Evolutionary conservation across 2,329 filamentous ascomycete genomes (phyloP), one percentile per base, ranked within the genome.

Genomic region (Cladosporium sp.): DNA sequence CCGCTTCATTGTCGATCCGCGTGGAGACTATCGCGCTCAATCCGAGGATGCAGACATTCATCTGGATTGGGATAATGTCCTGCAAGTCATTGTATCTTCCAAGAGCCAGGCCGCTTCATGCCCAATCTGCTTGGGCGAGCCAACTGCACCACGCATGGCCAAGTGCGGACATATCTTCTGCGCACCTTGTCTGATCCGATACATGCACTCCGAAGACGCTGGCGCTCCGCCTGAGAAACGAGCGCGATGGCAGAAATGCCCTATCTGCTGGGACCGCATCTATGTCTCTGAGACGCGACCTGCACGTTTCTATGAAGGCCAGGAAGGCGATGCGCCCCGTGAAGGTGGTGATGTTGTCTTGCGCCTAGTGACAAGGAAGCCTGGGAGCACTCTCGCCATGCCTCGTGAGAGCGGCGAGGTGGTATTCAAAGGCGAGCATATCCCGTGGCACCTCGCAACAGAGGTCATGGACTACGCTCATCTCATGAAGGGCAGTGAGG

Each of bases 91-190:
- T 71, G 95, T 91, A 10, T 98, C 94, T 1, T 87, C 91, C 65
- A 89, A 95, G 77, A 97, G 93, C 0, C 95, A 99, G 78, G 84
- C 88, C 52, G 87, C 93, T 2, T 92, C 91, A 26, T 99, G 95
- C 76, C 95, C 95, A 0, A 99, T 99, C 64, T 99, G 95, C 75
- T 86, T 99, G 31, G 96, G 91, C 1, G 91, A 91, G 64, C 95
- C 95, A 1, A 92, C 96, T 21, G 95, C 95, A 8, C 93, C 95
- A 35, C 89, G 95, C 65, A 99, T 99, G 94, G 93, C 95, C 50
- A 94, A 90, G 75, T 99, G 95, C 74, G 95, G 95, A 1, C 95
- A 99, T 76, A 97, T 99, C 14, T 98, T 97, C 77, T 99, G 95
- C 76, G 82, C 98, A 37, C 89, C 95, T 6, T 99, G 95, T 76